A percentile compares a stretch with the other conserved stretches of the same genome.
Evolutionary conservation across 2,329 filamentous ascomycete species (phyloP).

Genomic region (Colletotrichum tamarilloi): DNA sequence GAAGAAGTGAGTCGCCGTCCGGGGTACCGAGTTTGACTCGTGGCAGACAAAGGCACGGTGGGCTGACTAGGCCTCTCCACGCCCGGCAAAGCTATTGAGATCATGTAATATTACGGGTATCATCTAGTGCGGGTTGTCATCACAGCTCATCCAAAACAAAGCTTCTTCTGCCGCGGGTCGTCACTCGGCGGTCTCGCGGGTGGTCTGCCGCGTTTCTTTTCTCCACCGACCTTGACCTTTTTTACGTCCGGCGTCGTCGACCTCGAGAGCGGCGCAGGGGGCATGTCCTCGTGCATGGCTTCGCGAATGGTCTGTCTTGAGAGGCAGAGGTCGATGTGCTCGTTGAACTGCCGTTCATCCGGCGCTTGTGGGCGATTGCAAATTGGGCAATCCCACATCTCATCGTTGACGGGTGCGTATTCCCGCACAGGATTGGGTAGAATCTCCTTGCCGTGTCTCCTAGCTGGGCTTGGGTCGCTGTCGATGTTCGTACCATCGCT

Average conservation of each 20-base stretch:
- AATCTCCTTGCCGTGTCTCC: constrained; percentile 64
- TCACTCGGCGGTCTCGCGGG: constrained; percentile 43
- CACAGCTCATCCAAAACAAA: constrained; percentile 56
- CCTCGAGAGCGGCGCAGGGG: constrained; percentile 36
- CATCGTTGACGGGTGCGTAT: constrained; percentile 48
- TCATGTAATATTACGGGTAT: constrained; percentile 20
- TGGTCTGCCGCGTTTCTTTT: constrained; percentile 53
- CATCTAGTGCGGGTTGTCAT: constrained; percentile 6
- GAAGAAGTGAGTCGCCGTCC: neutral
- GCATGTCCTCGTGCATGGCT: constrained; percentile 70
- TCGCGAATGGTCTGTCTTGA: constrained; percentile 89
- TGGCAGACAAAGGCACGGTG: neutral
- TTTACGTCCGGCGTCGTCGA: constrained; percentile 50
- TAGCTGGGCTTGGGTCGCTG: constrained; percentile 48
- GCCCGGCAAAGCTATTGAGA: neutral
- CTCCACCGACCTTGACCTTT: constrained; percentile 42
- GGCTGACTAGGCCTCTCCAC: neutral
- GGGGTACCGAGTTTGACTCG: neutral
- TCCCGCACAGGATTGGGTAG: constrained; percentile 55
- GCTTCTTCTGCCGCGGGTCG: constrained; percentile 63
- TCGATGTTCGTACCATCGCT: constrained; percentile 70
- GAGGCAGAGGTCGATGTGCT: constrained; percentile 92
- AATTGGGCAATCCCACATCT: constrained; percentile 88
- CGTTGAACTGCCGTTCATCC: constrained; percentile 84
- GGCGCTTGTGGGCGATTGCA: constrained; percentile 81